phyloP scores from a whole-genome alignment of 441 rosid genomes.

The Adansonia rubrostipa region DNA sequence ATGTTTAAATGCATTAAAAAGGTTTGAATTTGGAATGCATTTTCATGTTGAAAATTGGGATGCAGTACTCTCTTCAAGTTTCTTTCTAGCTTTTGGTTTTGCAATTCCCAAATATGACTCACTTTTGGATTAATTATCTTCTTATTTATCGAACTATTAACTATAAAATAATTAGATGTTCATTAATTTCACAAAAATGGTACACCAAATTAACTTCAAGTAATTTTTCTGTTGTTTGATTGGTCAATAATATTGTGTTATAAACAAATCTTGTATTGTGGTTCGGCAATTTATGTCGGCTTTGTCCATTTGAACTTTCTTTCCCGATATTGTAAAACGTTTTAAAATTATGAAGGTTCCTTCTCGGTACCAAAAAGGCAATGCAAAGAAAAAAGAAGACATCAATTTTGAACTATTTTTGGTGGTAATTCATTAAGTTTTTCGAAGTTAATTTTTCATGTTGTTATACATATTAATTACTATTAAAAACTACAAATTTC shows the following conservation, averaged over 20 bases:
- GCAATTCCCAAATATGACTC: too few relatives aligned
- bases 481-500: too few relatives aligned
- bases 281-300: not conserved
- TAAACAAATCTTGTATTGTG: not conserved
- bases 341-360: conserved; percentile 10
- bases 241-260: not conserved
- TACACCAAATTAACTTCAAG: not conserved
- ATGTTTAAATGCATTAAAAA: too few relatives aligned
- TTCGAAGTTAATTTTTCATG: too few relatives aligned
- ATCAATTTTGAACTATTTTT: not conserved
- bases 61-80: too few relatives aligned
- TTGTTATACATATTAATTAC: too few relatives aligned
- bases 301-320: conserved; percentile 10
- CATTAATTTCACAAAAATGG: not conserved
- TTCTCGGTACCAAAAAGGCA: not conserved
- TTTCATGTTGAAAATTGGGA: too few relatives aligned
- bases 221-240: not conserved
- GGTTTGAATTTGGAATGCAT: too few relatives aligned
- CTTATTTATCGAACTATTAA: not conserved
- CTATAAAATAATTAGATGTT: not conserved
- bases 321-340: not conserved
- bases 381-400: not conserved
- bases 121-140: too few relatives aligned
- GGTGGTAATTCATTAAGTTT: not conserved
- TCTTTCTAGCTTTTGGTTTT: too few relatives aligned